Percentiles rank a stretch among this genome's conserved stretches.
Conservation (phyloP, 805 yeast genomes). For the Kuraishia cidri region DNA sequence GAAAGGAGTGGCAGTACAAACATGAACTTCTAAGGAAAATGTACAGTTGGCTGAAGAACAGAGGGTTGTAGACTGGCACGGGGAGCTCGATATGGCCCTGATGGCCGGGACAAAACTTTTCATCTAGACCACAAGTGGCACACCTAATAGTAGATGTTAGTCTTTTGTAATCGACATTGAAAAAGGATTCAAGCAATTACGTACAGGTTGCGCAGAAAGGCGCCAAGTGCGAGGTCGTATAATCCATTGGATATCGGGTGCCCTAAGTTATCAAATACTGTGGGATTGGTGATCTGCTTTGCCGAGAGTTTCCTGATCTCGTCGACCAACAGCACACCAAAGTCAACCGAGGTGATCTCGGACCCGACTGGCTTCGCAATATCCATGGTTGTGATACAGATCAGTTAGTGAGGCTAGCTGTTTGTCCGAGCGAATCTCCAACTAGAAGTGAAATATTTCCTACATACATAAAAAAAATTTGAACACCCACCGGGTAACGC, state of each 20-base stretch:
- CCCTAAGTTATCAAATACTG: conserved; percentile 92
- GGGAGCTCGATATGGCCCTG: conserved; percentile 98
- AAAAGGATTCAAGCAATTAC: conserved; percentile 3
- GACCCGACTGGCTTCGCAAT: conserved; percentile 95
- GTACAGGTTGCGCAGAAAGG: conserved; percentile 68
- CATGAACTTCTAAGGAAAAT: conserved; percentile 78
- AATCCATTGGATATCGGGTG: conserved; percentile 93
- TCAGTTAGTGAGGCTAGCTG: neutral
- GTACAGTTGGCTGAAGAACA: conserved; percentile 88
- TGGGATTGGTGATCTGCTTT: conserved; percentile 91
- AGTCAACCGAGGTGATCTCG: conserved; percentile 86
- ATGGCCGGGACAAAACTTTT: conserved; percentile 94
- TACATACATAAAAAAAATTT: conserved; percentile 1
- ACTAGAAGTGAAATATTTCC: no score
- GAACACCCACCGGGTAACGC: neutral
- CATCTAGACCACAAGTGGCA: conserved; percentile 94
- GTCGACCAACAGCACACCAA: conserved; percentile 70
- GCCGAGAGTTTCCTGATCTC: conserved; percentile 87
- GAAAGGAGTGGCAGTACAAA: conserved; percentile 83
- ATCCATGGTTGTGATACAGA: conserved; percentile 81
- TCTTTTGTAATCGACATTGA: conserved; percentile 2
- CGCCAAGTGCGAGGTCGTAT: conserved; percentile 93
- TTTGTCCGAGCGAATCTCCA: no score
- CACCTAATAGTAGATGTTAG: conserved; percentile 30
- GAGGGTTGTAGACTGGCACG: conserved; percentile 89